phyloP scores from a whole-genome alignment of 148 eudicot genomes.

The Suaeda aralocaspica region DNA sequence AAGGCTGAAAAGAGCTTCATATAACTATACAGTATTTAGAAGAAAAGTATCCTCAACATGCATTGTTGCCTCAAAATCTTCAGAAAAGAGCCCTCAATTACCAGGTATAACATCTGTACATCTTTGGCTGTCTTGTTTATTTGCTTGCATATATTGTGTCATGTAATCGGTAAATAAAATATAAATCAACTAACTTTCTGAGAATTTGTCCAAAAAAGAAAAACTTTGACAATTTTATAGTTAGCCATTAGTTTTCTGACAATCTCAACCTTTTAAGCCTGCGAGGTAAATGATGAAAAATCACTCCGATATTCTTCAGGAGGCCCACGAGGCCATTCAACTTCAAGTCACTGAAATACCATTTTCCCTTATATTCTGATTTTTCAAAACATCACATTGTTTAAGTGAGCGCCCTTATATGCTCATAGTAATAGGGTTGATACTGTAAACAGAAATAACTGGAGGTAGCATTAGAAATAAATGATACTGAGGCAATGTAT shows the following conservation, averaged over 20 bases:
- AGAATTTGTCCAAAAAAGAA: no score
- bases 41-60: constrained; percentile 81
- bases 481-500: background rate
- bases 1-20: background rate
- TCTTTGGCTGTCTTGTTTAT: background rate
- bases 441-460: background rate
- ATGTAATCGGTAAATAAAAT: background rate
- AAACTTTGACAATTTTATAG: no score
- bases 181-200: background rate
- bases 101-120: constrained; percentile 45
- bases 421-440: background rate
- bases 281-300: no score
- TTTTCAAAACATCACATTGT: no score
- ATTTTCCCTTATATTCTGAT: no score
- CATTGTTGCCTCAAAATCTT: constrained; percentile 68
- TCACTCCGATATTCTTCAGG: no score
- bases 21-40: constrained; percentile 58
- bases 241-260: no score
- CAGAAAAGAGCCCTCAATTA: constrained; percentile 69
- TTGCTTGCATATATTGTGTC: background rate
- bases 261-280: no score
- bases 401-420: background rate
- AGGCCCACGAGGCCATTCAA: no score
- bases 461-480: background rate
- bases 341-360: no score